Evolutionary conservation across 2,329 filamentous ascomycete species (phyloP), one percentile per base, ranked within the genome.

Genomic region (Apiospora koreana): DNA sequence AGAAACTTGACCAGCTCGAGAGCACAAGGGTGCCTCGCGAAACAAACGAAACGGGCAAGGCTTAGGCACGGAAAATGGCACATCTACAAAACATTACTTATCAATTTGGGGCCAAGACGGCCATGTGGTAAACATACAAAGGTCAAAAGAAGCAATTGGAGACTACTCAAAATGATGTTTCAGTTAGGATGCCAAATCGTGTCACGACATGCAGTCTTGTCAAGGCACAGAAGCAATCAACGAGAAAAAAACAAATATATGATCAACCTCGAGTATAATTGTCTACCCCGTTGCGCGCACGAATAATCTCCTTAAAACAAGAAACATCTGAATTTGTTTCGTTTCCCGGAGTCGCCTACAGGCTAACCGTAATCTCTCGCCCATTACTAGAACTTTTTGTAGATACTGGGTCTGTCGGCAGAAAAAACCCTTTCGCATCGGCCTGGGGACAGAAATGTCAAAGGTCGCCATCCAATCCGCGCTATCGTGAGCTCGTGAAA

Each of bases 331-430:
- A 82, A 83, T 81, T 82, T 81, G 80, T 82, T 78, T 80, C 79
- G 75, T 76, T 76, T 80, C 80, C 79, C 82, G 78, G 81, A 83
- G 84, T 81, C 81, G 80, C 82, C 79, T 83, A 75, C 71, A 78
- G 72, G 75, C 68, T 66, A 48, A 74, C 82, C 83, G 82, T 82
- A 84, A 83, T 82, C 82, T 83, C 82, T 83, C 83, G 83, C 87
- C 83, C 85, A 84, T 83, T 85, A 86, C 84, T 86, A 86, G 82
- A 86, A 48, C 46, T 50, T 87, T 88, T 87, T 79, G 82, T 84
- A 86, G 84, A 87, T 85, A 85, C 81, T 84, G 86, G 83, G 85
- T 83, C 83, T 82, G 83, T 82, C 80, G 80, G 46, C 67, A 65
- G 25, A 58, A 45, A 81, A 80, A 81, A 83, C 83, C 83, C 81